These are phyloP conservation scores for Iris macrosiphon DNA, from an alignment of 106 monocot genomes.

Conservation along the genomic window DNA sequence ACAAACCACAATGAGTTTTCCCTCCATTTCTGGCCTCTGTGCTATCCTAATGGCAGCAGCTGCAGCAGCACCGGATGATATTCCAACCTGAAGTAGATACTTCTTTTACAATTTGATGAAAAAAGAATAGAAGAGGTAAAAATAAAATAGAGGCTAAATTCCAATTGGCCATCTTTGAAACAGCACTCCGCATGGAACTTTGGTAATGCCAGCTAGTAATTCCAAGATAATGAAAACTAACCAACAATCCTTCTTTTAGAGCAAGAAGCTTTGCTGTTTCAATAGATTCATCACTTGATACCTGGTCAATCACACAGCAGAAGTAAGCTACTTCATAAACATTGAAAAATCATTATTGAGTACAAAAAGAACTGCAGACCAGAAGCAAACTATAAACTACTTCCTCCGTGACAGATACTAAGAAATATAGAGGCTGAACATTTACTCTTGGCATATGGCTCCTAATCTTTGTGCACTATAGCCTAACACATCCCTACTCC, in stretches of 20 bases:
- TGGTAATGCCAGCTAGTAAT: background rate
- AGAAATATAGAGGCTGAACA: too few relatives aligned
- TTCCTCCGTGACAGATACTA: too few relatives aligned
- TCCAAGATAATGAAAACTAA: conserved; percentile 12
- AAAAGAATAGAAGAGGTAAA: background rate
- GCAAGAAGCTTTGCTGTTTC: conserved; percentile 77
- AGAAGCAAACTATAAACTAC: too few relatives aligned
- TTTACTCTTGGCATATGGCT: too few relatives aligned
- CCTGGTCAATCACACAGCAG: conserved; percentile 18
- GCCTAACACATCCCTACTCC: too few relatives aligned
- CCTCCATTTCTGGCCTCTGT: conserved; percentile 56
- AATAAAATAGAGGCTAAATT: background rate
- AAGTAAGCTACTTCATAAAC: background rate
- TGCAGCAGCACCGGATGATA: conserved; percentile 71
- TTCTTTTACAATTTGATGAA: background rate
- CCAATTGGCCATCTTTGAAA: background rate
- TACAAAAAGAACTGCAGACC: too few relatives aligned
- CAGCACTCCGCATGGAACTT: too few relatives aligned
- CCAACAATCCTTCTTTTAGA: conserved; percentile 76
- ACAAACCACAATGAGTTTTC: conserved; percentile 66
- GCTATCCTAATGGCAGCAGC: conserved; percentile 61
- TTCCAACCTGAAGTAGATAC: conserved; percentile 44
- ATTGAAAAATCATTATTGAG: too few relatives aligned
- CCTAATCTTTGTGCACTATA: too few relatives aligned
- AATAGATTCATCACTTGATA: conserved; percentile 75